These are phyloP conservation scores for Neonothopanus nambi DNA, from an alignment of 1,284 basidiomycete genomes.

Conservation along the genomic window DNA sequence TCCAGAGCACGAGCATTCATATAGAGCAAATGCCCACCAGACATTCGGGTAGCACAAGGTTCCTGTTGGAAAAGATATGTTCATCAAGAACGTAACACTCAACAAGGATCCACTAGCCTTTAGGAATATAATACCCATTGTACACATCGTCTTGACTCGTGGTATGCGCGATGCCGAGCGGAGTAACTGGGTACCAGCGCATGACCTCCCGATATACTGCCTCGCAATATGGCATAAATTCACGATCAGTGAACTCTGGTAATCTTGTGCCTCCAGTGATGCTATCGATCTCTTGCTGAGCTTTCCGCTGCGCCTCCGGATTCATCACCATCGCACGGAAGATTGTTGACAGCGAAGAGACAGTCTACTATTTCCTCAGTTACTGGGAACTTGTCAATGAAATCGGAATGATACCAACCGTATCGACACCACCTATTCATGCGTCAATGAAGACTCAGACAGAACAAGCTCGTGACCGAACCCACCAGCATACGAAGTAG, in stretches of 20 bases:
- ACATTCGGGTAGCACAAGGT: not conserved
- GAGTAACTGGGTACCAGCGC: constrained; percentile 9
- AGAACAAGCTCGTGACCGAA: not conserved
- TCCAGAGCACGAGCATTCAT: not conserved
- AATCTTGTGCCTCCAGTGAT: constrained; percentile 25
- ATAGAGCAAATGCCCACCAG: constrained; percentile 4
- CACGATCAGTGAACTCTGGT: constrained; percentile 27
- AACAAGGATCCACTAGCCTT: not conserved
- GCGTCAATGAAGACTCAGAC: not conserved
- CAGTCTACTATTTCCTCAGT: constrained; percentile 10
- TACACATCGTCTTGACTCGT: constrained; percentile 16
- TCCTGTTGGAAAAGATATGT: not conserved
- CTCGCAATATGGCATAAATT: constrained; percentile 25
- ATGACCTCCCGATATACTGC: constrained; percentile 17
- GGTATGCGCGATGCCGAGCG: constrained; percentile 9
- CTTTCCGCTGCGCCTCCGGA: constrained; percentile 20
- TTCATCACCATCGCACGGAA: constrained; percentile 22
- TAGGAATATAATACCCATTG: constrained; percentile 14
- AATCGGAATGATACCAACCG: not conserved
- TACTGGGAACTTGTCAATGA: too few relatives aligned
- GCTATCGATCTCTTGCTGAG: constrained; percentile 28
- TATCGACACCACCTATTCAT: constrained; percentile 2
- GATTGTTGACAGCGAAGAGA: constrained; percentile 17
- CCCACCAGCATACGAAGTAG: not conserved
- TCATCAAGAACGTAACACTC: not conserved